A percentile compares a stretch with the other conserved stretches of the same genome.
Conservation (phyloP, 345 rosid genomes). For the Euphorbia peplus region DNA sequence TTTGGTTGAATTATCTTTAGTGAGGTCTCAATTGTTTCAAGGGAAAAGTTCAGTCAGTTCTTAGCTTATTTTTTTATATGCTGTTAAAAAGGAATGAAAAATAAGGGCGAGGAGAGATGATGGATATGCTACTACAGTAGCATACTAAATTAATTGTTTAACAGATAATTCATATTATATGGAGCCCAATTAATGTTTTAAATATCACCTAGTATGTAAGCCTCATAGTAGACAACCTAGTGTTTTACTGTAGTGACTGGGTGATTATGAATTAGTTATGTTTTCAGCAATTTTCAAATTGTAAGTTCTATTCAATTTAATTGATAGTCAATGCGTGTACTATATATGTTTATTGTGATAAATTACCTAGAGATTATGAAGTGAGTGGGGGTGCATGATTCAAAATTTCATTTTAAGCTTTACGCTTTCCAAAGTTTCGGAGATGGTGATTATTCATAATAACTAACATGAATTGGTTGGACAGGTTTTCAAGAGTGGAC, state of each 20-base stretch:
- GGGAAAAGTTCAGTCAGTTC: not conserved
- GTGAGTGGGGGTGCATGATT: not conserved
- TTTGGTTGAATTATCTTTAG: too few species aligned
- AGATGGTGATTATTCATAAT: not conserved
- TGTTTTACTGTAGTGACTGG: not conserved
- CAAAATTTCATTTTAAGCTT: not conserved
- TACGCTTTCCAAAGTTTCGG: not conserved
- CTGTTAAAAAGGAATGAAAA: not conserved
- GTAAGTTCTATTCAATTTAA: not conserved
- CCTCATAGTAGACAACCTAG: not conserved
- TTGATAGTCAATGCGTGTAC: not conserved
- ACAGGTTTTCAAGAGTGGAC: conserved; percentile 98
- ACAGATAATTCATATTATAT: not conserved
- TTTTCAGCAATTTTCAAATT: not conserved
- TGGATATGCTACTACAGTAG: not conserved
- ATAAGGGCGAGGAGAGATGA: not conserved
- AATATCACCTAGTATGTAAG: not conserved
- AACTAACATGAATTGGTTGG: conserved; percentile 19
- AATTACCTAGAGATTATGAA: not conserved
- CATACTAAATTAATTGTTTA: not conserved
- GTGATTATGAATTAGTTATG: not conserved
- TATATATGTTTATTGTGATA: not conserved
- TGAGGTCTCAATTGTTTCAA: too few species aligned
- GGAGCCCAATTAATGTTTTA: not conserved
- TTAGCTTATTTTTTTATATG: not conserved